phyloP scores from a whole-genome alignment of 805 yeast genomes.

The Suhomyces pyralidae region DNA sequence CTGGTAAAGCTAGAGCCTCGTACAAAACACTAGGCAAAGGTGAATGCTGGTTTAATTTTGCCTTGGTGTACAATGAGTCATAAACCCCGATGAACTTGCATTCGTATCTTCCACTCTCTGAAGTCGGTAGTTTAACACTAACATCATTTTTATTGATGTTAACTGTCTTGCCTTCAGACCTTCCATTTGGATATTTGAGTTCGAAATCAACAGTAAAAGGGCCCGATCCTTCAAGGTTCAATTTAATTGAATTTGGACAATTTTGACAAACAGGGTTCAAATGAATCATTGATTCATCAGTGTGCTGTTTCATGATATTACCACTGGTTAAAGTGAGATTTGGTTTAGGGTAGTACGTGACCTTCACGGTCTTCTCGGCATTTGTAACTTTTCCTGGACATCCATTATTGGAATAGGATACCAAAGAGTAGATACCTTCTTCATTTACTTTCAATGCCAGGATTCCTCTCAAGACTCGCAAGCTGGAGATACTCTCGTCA shows the following conservation, averaged over 20 bases:
- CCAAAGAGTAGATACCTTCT: constrained; percentile 44
- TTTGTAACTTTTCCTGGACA: constrained; percentile 41
- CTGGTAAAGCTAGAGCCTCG: constrained; percentile 61
- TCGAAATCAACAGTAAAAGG: constrained; percentile 72
- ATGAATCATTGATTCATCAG: constrained; percentile 19
- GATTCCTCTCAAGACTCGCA: constrained; percentile 6
- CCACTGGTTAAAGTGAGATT: constrained; percentile 16
- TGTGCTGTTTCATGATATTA: constrained; percentile 19
- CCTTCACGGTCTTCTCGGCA: constrained; percentile 15
- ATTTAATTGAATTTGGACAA: constrained; percentile 20
- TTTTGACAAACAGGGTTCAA: constrained; percentile 33
- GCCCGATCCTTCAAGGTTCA: constrained; percentile 53
- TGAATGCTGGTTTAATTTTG: constrained; percentile 18
- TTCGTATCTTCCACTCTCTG: constrained; percentile 55
- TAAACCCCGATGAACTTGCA: constrained; percentile 60
- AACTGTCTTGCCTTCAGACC: constrained; percentile 32
- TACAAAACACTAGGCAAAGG: constrained; percentile 23
- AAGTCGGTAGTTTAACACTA: constrained; percentile 38
- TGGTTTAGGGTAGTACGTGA: constrained; percentile 26
- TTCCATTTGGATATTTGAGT: constrained; percentile 57
- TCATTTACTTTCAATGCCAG: constrained; percentile 28
- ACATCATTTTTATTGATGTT: constrained; percentile 25
- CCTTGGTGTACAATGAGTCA: constrained; percentile 58
- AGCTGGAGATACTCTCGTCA: constrained; percentile 18
- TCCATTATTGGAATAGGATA: constrained; percentile 38